A percentile compares a stretch with the other conserved stretches of the same genome.
These are phyloP conservation scores for Globisporangium recalcitrans DNA, from an alignment of 352 stramenopile genomes.

Conservation along the genomic window DNA sequence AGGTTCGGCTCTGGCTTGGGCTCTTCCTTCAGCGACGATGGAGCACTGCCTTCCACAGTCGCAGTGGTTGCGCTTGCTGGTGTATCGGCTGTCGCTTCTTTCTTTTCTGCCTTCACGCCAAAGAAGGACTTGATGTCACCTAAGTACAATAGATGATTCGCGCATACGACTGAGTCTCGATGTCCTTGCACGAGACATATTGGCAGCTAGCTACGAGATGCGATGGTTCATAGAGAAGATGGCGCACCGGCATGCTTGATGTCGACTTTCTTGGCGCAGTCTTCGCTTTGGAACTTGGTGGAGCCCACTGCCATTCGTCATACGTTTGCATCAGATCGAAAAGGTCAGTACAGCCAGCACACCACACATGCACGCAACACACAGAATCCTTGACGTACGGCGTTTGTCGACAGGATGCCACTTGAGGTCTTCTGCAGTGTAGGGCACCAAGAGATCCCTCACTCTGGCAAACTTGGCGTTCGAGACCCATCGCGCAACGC, in stretches of 20 bases:
- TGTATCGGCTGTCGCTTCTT: not conserved
- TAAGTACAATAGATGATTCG: constrained; percentile 11
- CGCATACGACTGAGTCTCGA: no score
- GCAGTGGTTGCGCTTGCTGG: no score
- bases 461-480: constrained; percentile 54
- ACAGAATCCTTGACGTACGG: no score
- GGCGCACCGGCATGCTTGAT: constrained; percentile 63
- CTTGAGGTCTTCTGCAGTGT: constrained; percentile 46
- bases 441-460: constrained; percentile 46
- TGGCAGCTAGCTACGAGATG: not conserved
- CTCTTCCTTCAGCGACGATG: not conserved
- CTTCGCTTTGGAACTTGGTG: constrained; percentile 67
- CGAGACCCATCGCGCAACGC: constrained; percentile 57
- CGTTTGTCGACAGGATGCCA: constrained; percentile 78
- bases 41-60: not conserved
- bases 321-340: constrained; percentile 4
- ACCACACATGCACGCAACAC: no score
- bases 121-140: constrained; percentile 74
- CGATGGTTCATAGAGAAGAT: no score
- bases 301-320: constrained; percentile 41
- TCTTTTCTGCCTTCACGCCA: constrained; percentile 32
- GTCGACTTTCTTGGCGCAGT: constrained; percentile 70
- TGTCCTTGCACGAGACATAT: not conserved
- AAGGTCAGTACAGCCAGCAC: not conserved
- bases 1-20: not conserved